Conservation (phyloP, 2,329 filamentous ascomycete genomes). For the Dactylellina parvicollis region DNA sequence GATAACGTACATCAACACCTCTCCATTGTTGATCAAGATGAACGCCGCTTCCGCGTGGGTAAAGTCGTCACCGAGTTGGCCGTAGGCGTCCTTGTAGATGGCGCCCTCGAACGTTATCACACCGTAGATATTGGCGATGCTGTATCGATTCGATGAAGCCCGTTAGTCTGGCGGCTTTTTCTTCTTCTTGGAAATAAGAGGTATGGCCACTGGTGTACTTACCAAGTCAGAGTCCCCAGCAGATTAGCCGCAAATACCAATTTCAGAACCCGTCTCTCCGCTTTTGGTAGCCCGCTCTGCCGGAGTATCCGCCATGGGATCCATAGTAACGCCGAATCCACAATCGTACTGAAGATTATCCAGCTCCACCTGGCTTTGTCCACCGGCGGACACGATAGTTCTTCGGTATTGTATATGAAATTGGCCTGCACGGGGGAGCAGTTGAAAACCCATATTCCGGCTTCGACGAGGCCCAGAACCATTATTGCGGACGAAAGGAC, state of each 20-base stretch:
- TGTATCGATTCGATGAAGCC: not conserved
- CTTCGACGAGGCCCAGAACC: conserved; percentile 42
- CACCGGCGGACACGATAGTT: conserved; percentile 22
- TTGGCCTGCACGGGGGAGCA: conserved; percentile 31
- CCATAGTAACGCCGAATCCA: conserved; percentile 40
- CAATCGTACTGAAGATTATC: conserved; percentile 28
- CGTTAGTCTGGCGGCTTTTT: too few species aligned
- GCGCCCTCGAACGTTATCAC: conserved; percentile 29
- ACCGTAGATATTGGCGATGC: conserved; percentile 46
- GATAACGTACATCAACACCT: conserved; percentile 51
- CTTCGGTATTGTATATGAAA: conserved; percentile 42
- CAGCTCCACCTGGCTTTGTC: conserved; percentile 47
- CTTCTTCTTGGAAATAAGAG: not conserved
- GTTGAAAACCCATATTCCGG: conserved; percentile 45
- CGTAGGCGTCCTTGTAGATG: conserved; percentile 7
- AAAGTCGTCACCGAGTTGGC: conserved; percentile 34
- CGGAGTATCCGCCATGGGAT: conserved; percentile 41
- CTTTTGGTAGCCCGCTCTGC: conserved; percentile 30
- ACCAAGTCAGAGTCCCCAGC: conserved; percentile 46
- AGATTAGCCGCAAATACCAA: conserved; percentile 46
- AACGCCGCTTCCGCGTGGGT: conserved; percentile 48
- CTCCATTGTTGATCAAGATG: conserved; percentile 48
- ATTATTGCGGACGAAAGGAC: conserved; percentile 36
- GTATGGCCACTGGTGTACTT: not conserved
- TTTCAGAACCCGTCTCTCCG: conserved; percentile 42